Base-by-base conservation (phyloP, 441 rosid species). In the Rhodomyrtus psidioides region DNA sequence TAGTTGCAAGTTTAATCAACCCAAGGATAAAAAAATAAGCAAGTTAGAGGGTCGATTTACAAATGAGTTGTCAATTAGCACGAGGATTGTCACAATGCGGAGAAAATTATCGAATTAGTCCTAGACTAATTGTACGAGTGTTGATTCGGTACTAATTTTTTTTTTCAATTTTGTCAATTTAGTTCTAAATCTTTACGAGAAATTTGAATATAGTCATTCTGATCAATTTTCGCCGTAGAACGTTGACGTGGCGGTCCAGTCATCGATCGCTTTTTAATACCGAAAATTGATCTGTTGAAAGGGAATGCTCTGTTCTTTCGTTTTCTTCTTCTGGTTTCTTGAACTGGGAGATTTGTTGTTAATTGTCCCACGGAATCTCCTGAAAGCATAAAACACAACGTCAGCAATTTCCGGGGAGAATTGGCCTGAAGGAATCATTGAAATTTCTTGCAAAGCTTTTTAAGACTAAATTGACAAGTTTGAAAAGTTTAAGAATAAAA, bases 131-230 rank as follows among this genome's bases (percentile, higher is more conserved):
- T 30, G 2, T 62, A 30, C 0, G 0, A 14, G 44, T 21, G 9
- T 70, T 5, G 6, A 39, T 70, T 70, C 9, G 17, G 0, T 21
- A 13, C 0, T 34, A 70, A 34, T 10, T 12, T 9, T 70, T 12
- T 9, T 70, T 34, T 62, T 62, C 8, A 65, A 30, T 65, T 65
- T 65, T 34, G 3, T 2, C 2, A 70, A 39, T 21, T 65, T 70
- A 10, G 1, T 70, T 5, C 0, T 10, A 39, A 39, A 21, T 0
- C 1, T 70, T 39, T 12, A 1, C 5, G 8, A 0, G 5, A 34
- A 39, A 70, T 39, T 70, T 0, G 4, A 70, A 21, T 12, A 6
- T 0, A 10, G 0, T 70, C 5, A 0, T 70, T 70, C 12, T 10
- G 2, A 1, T 70, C 0, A 21, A 21, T 39, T 39, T 70, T 70